phyloP scores from a whole-genome alignment of 2,329 filamentous ascomycete genomes.

The Leptodontidium sp. region DNA sequence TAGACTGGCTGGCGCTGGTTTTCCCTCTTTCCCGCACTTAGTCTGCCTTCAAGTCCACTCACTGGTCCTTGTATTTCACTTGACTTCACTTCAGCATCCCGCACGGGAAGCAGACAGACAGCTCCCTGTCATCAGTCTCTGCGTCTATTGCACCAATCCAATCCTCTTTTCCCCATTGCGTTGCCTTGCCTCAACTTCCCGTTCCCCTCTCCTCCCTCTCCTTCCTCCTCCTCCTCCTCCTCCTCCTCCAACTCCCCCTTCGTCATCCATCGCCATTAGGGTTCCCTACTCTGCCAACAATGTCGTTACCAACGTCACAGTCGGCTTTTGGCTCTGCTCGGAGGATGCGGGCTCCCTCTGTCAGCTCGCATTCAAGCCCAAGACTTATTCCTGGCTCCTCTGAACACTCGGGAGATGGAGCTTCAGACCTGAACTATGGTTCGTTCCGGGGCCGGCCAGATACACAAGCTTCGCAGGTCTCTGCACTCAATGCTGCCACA shows the following conservation, averaged over 20 bases:
- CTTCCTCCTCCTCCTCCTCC: constrained; percentile 8
- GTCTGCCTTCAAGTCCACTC: constrained; percentile 10
- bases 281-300: constrained; percentile 18
- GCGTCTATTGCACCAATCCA: not conserved
- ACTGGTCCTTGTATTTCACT: not conserved
- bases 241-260: constrained; percentile 11
- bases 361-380: constrained; percentile 42
- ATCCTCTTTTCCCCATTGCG: not conserved
- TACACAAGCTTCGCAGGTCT: constrained; percentile 24
- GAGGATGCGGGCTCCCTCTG: constrained; percentile 35
- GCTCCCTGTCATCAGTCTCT: not conserved
- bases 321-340: constrained; percentile 32
- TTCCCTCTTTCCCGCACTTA: constrained; percentile 21
- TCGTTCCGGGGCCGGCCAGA: constrained; percentile 37
- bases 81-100: no score
- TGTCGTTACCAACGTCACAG: constrained; percentile 40
- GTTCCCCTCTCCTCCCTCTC: not conserved
- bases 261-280: constrained; percentile 21
- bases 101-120: not conserved
- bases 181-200: not conserved
- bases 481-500: constrained; percentile 29
- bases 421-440: constrained; percentile 37
- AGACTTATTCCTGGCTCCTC: constrained; percentile 39
- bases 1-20: not conserved
- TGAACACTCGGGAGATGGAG: constrained; percentile 31